Evolutionary conservation across 108 stramenopile genomes (phyloP).

Genomic region (Nitzschia sp.): DNA sequence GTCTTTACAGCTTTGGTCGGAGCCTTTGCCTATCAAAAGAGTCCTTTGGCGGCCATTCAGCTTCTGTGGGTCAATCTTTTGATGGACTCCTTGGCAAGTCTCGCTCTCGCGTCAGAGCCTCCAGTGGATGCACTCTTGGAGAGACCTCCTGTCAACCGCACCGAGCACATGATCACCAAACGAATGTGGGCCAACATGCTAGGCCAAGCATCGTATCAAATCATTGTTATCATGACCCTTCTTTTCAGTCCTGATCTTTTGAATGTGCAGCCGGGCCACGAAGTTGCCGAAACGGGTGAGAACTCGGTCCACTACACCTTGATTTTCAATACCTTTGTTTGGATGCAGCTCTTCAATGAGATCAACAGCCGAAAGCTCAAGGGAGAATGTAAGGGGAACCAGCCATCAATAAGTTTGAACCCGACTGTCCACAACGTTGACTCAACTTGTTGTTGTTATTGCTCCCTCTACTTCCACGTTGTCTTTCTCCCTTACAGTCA

Average conservation of each 20-base stretch:
- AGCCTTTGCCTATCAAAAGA: conserved; percentile 79
- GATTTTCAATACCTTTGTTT: conserved; percentile 98
- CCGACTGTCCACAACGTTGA: too few relatives aligned
- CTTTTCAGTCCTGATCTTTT: conserved; percentile 75
- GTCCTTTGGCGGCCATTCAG: conserved; percentile 95
- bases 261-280: conserved; percentile 53
- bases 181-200: conserved; percentile 92
- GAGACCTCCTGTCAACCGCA: conserved; percentile 74
- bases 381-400: conserved; percentile 78
- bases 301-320: conserved; percentile 87
- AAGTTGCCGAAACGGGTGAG: conserved; percentile 38
- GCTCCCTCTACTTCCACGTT: not conserved
- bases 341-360: conserved; percentile 98
- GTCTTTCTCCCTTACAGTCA: conserved; percentile 35
- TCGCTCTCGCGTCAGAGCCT: conserved; percentile 95
- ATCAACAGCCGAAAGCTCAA: conserved; percentile 86
- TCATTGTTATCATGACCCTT: conserved; percentile 71
- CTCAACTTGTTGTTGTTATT: too few relatives aligned
- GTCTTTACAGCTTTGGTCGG: conserved; percentile 91
- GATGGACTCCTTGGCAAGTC: conserved; percentile 97
- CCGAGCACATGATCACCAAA: conserved; percentile 80
- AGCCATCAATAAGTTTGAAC: too few relatives aligned
- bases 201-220: conserved; percentile 87
- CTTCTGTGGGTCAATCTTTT: conserved; percentile 99
- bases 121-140: conserved; percentile 83